phyloP scores from a whole-genome alignment of 2,329 filamentous ascomycete species.

The Alternaria metachromatica region DNA sequence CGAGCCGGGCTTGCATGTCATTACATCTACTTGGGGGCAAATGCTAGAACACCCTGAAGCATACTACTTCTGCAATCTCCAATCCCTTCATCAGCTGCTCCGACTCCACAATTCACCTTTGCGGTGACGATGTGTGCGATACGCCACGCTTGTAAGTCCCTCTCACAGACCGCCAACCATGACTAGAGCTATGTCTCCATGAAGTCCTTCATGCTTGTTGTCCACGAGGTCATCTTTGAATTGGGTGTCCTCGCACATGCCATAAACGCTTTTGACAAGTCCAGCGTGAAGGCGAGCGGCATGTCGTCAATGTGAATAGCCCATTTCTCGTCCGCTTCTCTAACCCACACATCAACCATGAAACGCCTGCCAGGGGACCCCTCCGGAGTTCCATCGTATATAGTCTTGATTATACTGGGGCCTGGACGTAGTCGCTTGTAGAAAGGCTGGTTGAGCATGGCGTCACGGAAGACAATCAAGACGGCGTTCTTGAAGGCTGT shows the following conservation, averaged over 20 bases:
- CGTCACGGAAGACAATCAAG: not conserved
- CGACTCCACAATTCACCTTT: not conserved
- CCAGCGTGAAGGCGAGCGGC: not conserved
- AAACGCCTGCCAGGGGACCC: not conserved
- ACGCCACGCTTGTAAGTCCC: not conserved
- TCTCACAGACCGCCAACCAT: not conserved
- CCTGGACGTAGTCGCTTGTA: not conserved
- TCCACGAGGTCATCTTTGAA: not conserved
- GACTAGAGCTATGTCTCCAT: not conserved
- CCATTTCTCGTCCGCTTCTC: not conserved
- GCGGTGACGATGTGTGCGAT: not conserved
- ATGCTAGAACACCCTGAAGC: not conserved
- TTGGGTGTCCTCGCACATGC: not conserved
- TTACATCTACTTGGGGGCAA: not conserved
- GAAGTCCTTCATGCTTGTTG: not conserved
- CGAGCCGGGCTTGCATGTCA: not conserved
- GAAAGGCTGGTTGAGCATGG: not conserved
- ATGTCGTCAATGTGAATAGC: not conserved
- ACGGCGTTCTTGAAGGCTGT: not conserved
- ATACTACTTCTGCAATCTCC: not conserved
- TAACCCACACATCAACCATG: not conserved
- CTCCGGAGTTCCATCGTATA: not conserved
- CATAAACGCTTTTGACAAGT: not conserved
- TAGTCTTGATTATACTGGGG: not conserved
- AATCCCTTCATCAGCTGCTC: not conserved